Percentiles rank a stretch among this genome's conserved stretches.
phyloP scores from a whole-genome alignment of 176 grass and related monocot species.

The Echinochloa phyllopogon region DNA sequence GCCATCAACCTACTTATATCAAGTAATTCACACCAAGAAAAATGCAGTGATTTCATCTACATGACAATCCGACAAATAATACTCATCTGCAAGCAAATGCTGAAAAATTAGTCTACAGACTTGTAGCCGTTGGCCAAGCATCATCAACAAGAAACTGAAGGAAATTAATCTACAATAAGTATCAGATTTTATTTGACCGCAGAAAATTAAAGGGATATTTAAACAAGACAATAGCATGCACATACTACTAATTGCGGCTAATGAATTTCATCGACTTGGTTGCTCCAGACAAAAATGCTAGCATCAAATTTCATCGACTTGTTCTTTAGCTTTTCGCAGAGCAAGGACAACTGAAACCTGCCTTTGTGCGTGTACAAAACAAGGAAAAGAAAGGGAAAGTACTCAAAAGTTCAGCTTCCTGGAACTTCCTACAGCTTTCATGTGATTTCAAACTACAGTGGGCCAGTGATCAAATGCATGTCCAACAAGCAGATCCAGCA shows the following conservation, averaged over 20 bases:
- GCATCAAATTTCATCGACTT: conserved; percentile 15
- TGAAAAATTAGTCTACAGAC: background rate
- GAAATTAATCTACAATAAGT: background rate
- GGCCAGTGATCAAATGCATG: background rate
- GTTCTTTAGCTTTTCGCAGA: conserved; percentile 20
- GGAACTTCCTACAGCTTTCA: background rate
- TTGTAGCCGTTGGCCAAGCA: background rate
- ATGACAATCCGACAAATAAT: background rate
- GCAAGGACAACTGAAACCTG: background rate
- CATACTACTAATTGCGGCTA: background rate
- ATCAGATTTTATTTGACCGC: background rate
- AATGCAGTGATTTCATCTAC: background rate
- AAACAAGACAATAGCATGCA: background rate
- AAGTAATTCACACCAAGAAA: background rate
- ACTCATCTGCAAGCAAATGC: background rate
- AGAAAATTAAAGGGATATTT: background rate
- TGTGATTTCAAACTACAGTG: background rate
- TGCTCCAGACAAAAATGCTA: background rate
- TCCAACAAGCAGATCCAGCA: background rate
- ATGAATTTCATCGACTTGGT: background rate
- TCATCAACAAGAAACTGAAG: background rate
- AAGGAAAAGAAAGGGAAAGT: background rate
- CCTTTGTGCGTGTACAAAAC: background rate
- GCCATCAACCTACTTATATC: background rate
- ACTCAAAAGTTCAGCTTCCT: background rate